Evolutionary conservation across 2,329 filamentous ascomycete species (phyloP).

Genomic region (Rhynchosporium secalis): DNA sequence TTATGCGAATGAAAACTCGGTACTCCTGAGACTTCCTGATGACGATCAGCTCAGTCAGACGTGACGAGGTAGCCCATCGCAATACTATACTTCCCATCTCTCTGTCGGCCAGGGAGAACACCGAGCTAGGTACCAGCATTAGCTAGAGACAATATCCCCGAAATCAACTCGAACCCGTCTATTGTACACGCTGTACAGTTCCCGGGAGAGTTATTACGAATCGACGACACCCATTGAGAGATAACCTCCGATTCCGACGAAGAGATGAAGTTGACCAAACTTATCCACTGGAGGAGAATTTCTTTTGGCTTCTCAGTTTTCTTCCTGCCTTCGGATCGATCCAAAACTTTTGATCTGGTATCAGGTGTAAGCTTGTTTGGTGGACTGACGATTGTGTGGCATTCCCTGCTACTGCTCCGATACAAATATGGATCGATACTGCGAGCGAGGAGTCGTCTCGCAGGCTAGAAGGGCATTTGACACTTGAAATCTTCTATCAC

Average conservation of each 20-base stretch:
- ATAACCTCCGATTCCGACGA: too few species aligned
- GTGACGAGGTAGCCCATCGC: background rate
- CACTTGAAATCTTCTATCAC: too few species aligned
- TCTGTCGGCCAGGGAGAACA: background rate
- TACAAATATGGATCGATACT: background rate
- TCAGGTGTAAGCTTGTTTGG: slow-evolving; percentile 56
- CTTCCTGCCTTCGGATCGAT: background rate
- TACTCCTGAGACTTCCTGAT: slow-evolving; percentile 1
- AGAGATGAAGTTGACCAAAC: too few species aligned
- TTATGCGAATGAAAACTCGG: slow-evolving; percentile 7
- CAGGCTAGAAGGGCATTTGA: background rate
- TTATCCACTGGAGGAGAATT: too few species aligned
- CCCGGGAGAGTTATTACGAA: too few species aligned
- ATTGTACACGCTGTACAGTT: too few species aligned
- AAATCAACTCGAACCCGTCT: background rate
- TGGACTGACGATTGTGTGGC: slow-evolving; percentile 50
- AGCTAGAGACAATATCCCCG: background rate
- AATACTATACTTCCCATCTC: background rate
- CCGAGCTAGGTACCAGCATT: background rate
- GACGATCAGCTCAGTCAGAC: background rate
- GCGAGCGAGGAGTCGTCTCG: background rate
- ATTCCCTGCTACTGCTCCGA: background rate
- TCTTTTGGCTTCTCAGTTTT: background rate
- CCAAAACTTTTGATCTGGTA: slow-evolving; percentile 20
- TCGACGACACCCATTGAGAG: too few species aligned